A percentile compares a stretch with the other conserved stretches of the same genome.
Evolutionary conservation across 2,329 filamentous ascomycete species (phyloP).

Genomic region (Monosporascus sp.): DNA sequence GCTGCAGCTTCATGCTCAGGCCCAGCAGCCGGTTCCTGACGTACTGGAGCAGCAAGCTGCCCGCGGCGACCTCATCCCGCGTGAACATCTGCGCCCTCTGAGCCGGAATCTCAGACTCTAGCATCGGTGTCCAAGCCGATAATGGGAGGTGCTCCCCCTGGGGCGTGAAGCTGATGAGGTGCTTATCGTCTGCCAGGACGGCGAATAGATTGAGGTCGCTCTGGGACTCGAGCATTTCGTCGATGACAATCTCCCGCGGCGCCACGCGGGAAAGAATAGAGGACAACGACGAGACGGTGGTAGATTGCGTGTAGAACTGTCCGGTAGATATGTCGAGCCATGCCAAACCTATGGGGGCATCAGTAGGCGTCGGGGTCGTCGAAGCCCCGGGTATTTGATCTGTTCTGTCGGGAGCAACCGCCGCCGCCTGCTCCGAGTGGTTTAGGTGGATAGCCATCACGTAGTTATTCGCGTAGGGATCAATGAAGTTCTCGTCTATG

Average conservation of each 20-base stretch:
- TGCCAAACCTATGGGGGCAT: conserved; percentile 58
- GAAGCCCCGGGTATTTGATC: conserved; percentile 9
- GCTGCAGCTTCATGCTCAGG: conserved; percentile 73
- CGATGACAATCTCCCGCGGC: conserved; percentile 79
- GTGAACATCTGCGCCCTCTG: conserved; percentile 55
- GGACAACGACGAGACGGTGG: conserved; percentile 65
- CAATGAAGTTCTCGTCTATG: conserved; percentile 96
- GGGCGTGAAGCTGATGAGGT: conserved; percentile 69
- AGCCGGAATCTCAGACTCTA: conserved; percentile 65
- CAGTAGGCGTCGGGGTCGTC: conserved; percentile 5
- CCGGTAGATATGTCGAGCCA: conserved; percentile 96
- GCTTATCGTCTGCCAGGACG: conserved; percentile 68
- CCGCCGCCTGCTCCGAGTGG: conserved; percentile 8
- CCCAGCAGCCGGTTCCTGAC: conserved; percentile 74
- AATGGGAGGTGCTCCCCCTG: conserved; percentile 42
- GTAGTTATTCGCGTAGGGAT: conserved; percentile 90
- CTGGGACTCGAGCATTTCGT: conserved; percentile 54
- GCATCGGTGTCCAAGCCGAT: conserved; percentile 66
- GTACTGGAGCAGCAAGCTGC: conserved; percentile 78
- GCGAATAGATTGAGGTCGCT: conserved; percentile 57
- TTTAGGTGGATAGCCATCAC: conserved; percentile 70
- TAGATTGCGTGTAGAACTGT: conserved; percentile 81
- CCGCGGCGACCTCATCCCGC: conserved; percentile 66
- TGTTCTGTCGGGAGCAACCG: conserved; percentile 9
- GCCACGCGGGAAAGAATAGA: conserved; percentile 77